Evolutionary conservation across 148 eudicot genomes (phyloP).

Genomic region (Rhododendron vialii): DNA sequence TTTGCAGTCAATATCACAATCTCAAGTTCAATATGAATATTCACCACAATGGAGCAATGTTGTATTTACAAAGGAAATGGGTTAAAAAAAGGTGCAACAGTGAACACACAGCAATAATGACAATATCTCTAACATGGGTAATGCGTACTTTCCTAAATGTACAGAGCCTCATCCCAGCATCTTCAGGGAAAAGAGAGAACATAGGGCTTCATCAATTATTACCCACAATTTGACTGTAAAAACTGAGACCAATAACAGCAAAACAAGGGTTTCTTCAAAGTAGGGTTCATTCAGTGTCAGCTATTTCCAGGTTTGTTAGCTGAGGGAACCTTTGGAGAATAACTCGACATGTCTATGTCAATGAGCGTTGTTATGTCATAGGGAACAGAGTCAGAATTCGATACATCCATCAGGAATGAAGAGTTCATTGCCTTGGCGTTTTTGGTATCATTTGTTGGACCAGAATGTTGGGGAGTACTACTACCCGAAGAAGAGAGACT

Average conservation of each 20-base stretch:
- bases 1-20: background rate
- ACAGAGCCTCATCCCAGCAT: constrained; percentile 12
- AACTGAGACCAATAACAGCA: background rate
- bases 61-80: background rate
- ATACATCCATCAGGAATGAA: constrained; percentile 60
- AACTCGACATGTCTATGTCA: constrained; percentile 65
- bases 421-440: constrained; percentile 48
- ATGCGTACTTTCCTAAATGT: constrained; percentile 5
- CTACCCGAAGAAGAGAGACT: constrained; percentile 58
- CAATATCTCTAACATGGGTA: background rate
- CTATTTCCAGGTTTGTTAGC: constrained; percentile 42
- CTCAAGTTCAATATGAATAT: background rate
- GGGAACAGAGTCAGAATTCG: constrained; percentile 49
- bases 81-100: background rate
- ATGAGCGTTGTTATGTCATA: constrained; percentile 67
- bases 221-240: background rate
- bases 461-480: constrained; percentile 37
- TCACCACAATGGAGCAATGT: background rate
- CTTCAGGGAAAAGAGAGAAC: background rate
- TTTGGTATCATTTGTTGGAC: constrained; percentile 12
- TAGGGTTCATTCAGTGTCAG: constrained; percentile 28
- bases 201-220: background rate
- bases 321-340: constrained; percentile 56
- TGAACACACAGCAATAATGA: background rate
- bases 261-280: background rate